Base-by-base conservation (phyloP, 2,329 filamentous ascomycete genomes). In the Aspergillus udagawae region DNA sequence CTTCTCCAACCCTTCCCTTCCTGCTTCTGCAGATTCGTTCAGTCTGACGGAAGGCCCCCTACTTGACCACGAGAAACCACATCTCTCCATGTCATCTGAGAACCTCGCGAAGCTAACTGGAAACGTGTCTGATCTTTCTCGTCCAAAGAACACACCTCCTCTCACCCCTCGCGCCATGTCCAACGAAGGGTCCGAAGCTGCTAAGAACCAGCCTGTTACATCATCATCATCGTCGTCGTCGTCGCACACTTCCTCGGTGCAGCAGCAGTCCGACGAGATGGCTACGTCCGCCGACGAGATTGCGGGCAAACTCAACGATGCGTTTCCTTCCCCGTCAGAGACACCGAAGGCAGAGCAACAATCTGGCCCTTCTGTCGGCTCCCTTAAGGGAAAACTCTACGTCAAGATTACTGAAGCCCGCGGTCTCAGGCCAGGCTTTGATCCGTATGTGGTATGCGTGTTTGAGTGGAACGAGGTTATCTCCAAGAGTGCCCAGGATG, bases 381-480 rank as follows among this genome's bases (percentile, higher is more conserved):
- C 86, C 23, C 82, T 91, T 23, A 93, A 91, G 73, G 94, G 94
- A 57, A 96, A 94, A 74, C 81, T 99, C 56, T 90, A 88, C 35
- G 90, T 99, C 66, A 92, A 90, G 71, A 94, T 99, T 54, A 82
- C 87, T 52, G 91, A 97, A 73, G 94, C 89, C 50, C 84, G 91
- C 67, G 91, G 90, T 9, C 77, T 99, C 53, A 84, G 89, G 59
- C 90, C 87, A 57, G 91, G 91, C 70, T 86, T 87, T 58, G 91
- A 97, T 68, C 94, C 94, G 1, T 99, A 99, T 68, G 91, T 97
- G 53, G 92, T 99, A 10, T 96, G 90, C 58, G 92, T 97, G 27
- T 99, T 97, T 70, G 94, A 99, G 73, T 90, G 91, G 73, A 96
- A 93, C 70, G 94, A 99, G 74, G 88, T 96, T 66, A 96, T 99